phyloP scores from a whole-genome alignment of 208 protist species.

The Vickermania spadyakhi region DNA sequence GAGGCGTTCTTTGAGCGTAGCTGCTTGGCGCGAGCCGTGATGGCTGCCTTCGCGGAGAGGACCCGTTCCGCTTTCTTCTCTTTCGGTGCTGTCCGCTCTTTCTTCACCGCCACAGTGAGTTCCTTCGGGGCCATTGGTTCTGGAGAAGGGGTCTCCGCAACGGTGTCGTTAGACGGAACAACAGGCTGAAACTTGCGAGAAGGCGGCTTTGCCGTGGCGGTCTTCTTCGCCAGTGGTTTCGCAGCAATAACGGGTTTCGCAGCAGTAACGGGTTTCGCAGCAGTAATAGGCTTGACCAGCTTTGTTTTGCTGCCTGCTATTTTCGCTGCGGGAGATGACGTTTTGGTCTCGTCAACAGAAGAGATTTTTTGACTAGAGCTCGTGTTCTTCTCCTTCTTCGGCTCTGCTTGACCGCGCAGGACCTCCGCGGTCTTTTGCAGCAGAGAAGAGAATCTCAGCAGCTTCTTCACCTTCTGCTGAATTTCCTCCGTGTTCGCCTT shows the following conservation, averaged over 20 bases:
- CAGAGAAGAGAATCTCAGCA: not conserved
- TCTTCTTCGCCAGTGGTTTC: not conserved
- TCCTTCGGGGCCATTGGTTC: not conserved
- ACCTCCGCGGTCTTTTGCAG: not conserved
- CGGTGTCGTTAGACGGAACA: too few species aligned
- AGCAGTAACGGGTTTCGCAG: not conserved
- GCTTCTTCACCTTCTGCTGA: not conserved
- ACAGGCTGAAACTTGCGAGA: not conserved
- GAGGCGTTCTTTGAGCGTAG: not conserved
- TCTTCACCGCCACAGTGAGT: not conserved
- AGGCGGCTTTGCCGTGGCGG: not conserved
- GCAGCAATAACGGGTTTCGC: not conserved
- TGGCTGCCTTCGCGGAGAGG: not conserved
- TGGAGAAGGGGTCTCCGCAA: not conserved
- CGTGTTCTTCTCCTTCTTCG: not conserved
- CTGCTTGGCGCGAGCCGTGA: not conserved
- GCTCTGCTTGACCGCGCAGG: not conserved
- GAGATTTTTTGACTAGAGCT: not conserved
- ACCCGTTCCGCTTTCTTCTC: not conserved
- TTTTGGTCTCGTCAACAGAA: not conserved
- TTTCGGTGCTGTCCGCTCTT: too few species aligned
- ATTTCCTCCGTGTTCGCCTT: not conserved
- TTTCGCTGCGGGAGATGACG: not conserved
- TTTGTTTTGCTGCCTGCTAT: too few species aligned
- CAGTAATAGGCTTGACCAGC: not conserved